Evolutionary conservation across 148 eudicot genomes (phyloP), one percentile per base, ranked within the genome.

Genomic region (Rhododendron griersonianum): DNA sequence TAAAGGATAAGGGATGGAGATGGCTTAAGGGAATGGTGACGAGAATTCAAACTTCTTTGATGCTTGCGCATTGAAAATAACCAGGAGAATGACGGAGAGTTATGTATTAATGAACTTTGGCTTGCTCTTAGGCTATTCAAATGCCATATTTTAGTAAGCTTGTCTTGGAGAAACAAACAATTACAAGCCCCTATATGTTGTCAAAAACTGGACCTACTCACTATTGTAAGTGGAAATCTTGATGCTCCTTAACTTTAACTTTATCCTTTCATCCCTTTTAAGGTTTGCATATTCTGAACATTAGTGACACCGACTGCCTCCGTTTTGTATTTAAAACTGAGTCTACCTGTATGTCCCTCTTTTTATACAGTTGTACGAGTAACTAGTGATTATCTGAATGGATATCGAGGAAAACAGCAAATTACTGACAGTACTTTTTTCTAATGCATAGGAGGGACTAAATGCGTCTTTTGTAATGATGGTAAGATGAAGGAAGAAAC

Each of bases 401-500:
- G 71, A 16, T 86, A 10, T 2, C 53, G 19, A 37, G 30, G 48
- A 37, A 57, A 83, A 50, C 59, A 45, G 14, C 30, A 44, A 78
- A 55, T 63, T 81, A 44, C 25, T 89, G 47, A 69, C 57, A n/a
- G 71, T 14, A 30, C 25, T 16, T 81, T 47, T 44, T 69, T 63
- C 53, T 89, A 83, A 85, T 87, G 88, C 37, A 65, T 87, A 95
- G 99, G 99, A 86, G 99, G 99, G 50, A 97, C 99, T 33, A 97
- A 94, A 91, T 97, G 99, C 45, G 98, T 97, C n/a, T 97, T 97
- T 81, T 97, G 99, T 78, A 92, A 86, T 77, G 92, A 93, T 82
- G 99, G 98, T 44, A 97, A 95, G 94, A 97, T 97, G 99, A 97
- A 93, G 92, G 77, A 87, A 55, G 96, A 97, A 86, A 89, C 94